These are phyloP conservation scores for Prosopis cineraria DNA, from an alignment of 306 rosid genomes.

Conservation along the genomic window DNA sequence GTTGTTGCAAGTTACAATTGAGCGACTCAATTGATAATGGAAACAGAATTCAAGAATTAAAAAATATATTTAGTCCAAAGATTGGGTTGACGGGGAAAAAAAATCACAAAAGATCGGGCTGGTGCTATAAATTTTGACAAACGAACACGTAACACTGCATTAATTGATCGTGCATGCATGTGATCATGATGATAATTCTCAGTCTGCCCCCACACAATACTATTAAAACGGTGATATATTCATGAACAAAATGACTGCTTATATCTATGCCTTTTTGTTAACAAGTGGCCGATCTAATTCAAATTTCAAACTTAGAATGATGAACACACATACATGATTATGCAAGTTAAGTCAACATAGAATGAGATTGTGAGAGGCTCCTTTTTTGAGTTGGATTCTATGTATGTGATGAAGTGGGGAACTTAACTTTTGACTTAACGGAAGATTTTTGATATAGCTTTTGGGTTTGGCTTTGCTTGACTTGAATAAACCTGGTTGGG, in stretches of 20 bases:
- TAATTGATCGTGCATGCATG: neutral
- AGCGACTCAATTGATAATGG: too few species aligned
- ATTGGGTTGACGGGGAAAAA: too few species aligned
- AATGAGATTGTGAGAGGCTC: neutral
- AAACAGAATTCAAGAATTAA: too few species aligned
- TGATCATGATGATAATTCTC: too few species aligned
- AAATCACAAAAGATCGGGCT: too few species aligned
- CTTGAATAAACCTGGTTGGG: neutral
- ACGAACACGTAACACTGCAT: neutral
- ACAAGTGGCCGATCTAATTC: neutral
- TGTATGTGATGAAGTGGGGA: neutral
- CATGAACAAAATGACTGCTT: neutral
- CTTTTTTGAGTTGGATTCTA: neutral
- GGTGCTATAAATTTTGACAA: too few species aligned
- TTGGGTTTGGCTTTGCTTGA: neutral
- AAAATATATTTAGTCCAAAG: too few species aligned
- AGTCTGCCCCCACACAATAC: too few species aligned
- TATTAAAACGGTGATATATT: neutral
- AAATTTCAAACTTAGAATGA: neutral
- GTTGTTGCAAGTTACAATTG: too few species aligned
- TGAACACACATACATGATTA: too few species aligned
- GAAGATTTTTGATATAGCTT: neutral
- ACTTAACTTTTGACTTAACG: neutral
- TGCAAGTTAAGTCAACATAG: neutral
- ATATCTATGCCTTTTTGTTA: neutral